Evolutionary conservation across 345 rosid genomes (phyloP), one percentile per base, ranked within the genome.

Genomic region (Syzygium aqueum): DNA sequence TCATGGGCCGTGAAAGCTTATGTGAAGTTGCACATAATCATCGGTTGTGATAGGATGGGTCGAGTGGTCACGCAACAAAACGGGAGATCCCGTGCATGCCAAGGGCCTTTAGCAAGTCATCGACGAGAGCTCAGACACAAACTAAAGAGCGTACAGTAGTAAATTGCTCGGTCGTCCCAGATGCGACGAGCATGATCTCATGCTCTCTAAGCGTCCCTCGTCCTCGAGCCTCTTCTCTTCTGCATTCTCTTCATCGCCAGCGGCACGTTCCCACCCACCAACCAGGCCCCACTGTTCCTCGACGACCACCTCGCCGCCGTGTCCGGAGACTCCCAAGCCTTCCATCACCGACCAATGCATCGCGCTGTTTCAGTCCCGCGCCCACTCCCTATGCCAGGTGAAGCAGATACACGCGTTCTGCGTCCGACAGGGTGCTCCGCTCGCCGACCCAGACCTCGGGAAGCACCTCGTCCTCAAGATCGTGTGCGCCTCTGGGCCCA

Each of bases 391-490:
- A 19, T 85, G 73, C 87, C 92, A 90, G 89, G 90, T 96, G 88
- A 94, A 89, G 86, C 94, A 95, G 91, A 89, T 95, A 87, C 98
- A 96, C 52, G 96, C 94, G 65, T 92, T 96, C 91, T 94, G 95
- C 37, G 90, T 96, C 89, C 93, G 95, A 77, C 92, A 88, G 67
- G 98, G 98, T 0, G 90, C 94, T 63, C 91, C 93, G 16, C 85
- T 90, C 85, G 53, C 93, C 67, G 77, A 92, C 51, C 88, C 92
- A 3, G 91, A 91, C 85, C 1, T 94, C 23, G 94, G 93, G 28
- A 97, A 95, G 82, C 93, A 93, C 86, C 95, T 97, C 33, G 87
- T 97, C 86, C 93, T 91, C 90, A 77, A 85, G 77, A 88, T 92
- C 3, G 98, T 95, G 0, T 90, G 93, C 25, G 94, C 94, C 89